A percentile compares a stretch with the other conserved stretches of the same genome.
Evolutionary conservation across 768 basidiomycete species (phyloP).

Genomic region (Termitomyces sp.): DNA sequence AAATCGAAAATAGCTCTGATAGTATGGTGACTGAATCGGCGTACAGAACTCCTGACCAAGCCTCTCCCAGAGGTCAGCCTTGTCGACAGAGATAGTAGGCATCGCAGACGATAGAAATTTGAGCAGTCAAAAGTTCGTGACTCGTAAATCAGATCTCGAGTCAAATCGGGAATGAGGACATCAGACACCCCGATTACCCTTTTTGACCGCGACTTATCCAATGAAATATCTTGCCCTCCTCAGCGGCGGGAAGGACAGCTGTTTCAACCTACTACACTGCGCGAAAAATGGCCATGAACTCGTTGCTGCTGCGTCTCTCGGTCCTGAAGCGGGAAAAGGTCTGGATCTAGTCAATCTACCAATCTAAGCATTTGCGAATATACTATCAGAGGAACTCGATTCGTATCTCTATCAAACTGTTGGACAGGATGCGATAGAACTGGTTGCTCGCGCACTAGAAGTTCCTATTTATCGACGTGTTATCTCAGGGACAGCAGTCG

Average conservation of each 20-base stretch:
- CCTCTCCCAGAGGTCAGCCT: constrained; percentile 87
- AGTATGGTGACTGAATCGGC: constrained; percentile 17
- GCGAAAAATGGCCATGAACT: constrained; percentile 82
- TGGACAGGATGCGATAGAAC: constrained; percentile 88
- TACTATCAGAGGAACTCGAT: constrained; percentile 87
- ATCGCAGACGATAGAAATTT: constrained; percentile 38
- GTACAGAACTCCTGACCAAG: constrained; percentile 82
- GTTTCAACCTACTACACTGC: constrained; percentile 93
- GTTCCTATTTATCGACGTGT: constrained; percentile 82
- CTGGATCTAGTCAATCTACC: constrained; percentile 21
- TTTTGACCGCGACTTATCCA: constrained; percentile 11
- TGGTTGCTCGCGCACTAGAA: constrained; percentile 80
- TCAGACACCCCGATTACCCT: constrained; percentile 17
- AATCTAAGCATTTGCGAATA: constrained; percentile 18
- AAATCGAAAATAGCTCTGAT: constrained; percentile 14
- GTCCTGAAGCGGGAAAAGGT: constrained; percentile 88
- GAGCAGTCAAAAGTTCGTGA: constrained; percentile 6
- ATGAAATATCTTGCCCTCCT: constrained; percentile 96
- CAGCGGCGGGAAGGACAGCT: constrained; percentile 97
- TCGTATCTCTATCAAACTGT: constrained; percentile 99
- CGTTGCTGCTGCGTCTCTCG: constrained; percentile 83
- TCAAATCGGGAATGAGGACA: constrained; percentile 23
- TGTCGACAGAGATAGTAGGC: constrained; percentile 97
- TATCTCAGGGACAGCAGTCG: constrained; percentile 78
- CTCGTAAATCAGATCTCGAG: constrained; percentile 24